These are phyloP conservation scores for Mallotus repandus DNA, from an alignment of 441 rosid genomes.

Conservation along the genomic window DNA sequence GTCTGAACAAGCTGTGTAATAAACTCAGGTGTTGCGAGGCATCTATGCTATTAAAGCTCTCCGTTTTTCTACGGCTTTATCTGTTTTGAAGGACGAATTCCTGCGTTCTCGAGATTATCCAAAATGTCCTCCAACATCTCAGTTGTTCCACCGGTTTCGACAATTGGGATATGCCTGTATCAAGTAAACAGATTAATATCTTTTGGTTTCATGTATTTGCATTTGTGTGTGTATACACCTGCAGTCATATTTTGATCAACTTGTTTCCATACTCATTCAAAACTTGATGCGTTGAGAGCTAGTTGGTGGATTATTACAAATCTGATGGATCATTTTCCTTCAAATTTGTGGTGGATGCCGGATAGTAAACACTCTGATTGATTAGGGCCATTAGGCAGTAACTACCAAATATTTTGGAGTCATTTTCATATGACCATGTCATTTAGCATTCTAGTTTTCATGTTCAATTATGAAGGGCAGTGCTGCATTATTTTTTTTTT, in stretches of 20 bases:
- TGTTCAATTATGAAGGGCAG: not conserved
- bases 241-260: not conserved
- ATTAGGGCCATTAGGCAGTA: not conserved
- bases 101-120: constrained; percentile 98
- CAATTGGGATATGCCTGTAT: constrained; percentile 97
- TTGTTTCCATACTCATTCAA: not conserved
- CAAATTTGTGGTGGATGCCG: not conserved
- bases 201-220: constrained; percentile 4
- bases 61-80: constrained; percentile 87
- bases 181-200: constrained; percentile 50
- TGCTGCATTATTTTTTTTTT: not conserved
- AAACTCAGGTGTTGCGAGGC: constrained; percentile 77
- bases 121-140: constrained; percentile 93
- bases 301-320: not conserved
- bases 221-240: not conserved
- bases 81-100: constrained; percentile 92
- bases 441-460: not conserved
- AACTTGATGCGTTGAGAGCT: constrained; percentile 2
- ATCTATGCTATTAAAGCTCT: constrained; percentile 90
- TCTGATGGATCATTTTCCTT: not conserved
- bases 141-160: constrained; percentile 87
- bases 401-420: not conserved
- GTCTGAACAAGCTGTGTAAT: constrained; percentile 29
- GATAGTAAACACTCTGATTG: not conserved
- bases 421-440: not conserved